Percentiles rank a stretch among this genome's conserved stretches.
phyloP scores from a whole-genome alignment of 1,284 basidiomycete species.

The Puccinia horiana region DNA sequence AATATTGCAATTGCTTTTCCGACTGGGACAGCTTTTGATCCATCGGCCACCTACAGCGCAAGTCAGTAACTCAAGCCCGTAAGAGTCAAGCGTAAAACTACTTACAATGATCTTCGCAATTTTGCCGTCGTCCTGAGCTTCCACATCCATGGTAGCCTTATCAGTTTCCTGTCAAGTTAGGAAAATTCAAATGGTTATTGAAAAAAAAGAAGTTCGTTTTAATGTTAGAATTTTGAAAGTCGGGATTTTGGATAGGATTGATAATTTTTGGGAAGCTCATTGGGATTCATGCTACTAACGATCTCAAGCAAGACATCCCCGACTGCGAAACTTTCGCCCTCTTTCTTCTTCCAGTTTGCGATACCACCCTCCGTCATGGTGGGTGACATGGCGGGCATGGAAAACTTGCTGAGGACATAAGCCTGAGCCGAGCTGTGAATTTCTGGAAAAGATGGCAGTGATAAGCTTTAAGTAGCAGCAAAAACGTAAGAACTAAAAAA shows the following conservation, averaged over 20 bases:
- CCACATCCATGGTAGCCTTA: conserved; percentile 99
- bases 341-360: conserved; percentile 93
- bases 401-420: conserved; percentile 80
- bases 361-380: conserved; percentile 99
- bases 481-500: background rate
- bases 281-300: conserved; percentile 63
- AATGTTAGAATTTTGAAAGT: too few species aligned
- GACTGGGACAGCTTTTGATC: conserved; percentile 81
- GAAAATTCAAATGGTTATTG: background rate
- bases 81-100: conserved; percentile 21
- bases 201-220: background rate
- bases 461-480: background rate
- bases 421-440: conserved; percentile 77
- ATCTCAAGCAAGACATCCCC: conserved; percentile 95
- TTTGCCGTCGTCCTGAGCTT: conserved; percentile 94
- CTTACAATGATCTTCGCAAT: conserved; percentile 88
- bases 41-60: conserved; percentile 69
- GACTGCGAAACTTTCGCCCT: conserved; percentile 82
- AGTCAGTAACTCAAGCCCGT: background rate
- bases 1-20: conserved; percentile 85
- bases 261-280: conserved; percentile 4
- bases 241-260: conserved; percentile 33
- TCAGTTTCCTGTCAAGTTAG: conserved; percentile 79
- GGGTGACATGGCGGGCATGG: conserved; percentile 99
- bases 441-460: conserved; percentile 62